Base-by-base conservation (phyloP, 1,139 yeast genomes). In the Pichia sp. region DNA sequence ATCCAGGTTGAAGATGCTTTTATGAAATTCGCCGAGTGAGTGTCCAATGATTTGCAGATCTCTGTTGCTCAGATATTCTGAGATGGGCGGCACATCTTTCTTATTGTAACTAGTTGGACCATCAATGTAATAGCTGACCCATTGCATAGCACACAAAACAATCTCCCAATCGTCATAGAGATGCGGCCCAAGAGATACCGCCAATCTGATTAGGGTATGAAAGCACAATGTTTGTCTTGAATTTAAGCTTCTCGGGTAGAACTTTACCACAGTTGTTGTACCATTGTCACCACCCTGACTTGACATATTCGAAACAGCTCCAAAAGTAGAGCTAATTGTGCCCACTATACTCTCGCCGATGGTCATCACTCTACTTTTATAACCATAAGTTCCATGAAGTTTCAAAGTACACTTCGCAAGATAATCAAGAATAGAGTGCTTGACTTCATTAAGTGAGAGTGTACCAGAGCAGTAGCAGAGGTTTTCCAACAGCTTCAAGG, bases 391-490 rank as follows among this genome's bases (percentile, higher is more conserved):
- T 2, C 62, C 61, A 2, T 58, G 55, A 38, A 71, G 67, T 17
- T 66, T 65, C 5, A 72, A 63, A 1, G 77, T 67, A 14, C 75
- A 72, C 29, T 64, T 62, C 0, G 87, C 74, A 40, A 88, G 66
- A 20, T 81, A 59, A 17, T 60, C 50, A 34, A 87, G 58, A 30
- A 83, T 68, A 3, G 74, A 70, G 51, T 84, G 83, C 35, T 94
- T 62, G 12, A 79, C 66, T 0, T 62, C 61, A 1, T 58, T 51
- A 16, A 81, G 54, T 0, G 76, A 77, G 22, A 87, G 59, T n/a
- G 84, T 62, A 0, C 96, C 96, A 0, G 91, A 69, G 0, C 91
- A 76, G 52, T 87, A 96, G 5, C 94, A 74, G 35, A 83, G 66
- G 44, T 79, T 79, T 55, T 88, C 96, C 8, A 84, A 65, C 0